Percentiles rank a stretch among this genome's conserved stretches.
Evolutionary conservation across 2,329 filamentous ascomycete genomes (phyloP).

Genomic region (Aspergillus melleus): DNA sequence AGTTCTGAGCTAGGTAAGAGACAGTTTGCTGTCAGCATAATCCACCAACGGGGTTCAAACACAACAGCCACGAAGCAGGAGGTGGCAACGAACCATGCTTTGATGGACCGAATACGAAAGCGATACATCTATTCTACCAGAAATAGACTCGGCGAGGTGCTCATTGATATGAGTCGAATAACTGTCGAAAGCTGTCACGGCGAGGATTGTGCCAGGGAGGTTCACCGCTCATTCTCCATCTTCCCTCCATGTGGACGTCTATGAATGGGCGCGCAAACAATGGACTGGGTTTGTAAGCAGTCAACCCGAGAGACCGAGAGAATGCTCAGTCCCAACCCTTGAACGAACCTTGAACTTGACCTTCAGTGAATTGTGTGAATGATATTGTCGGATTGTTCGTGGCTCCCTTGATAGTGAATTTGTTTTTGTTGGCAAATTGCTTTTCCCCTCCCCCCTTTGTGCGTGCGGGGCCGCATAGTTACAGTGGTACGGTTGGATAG

Average conservation of each 20-base stretch:
- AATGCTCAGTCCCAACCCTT: background rate
- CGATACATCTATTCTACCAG: background rate
- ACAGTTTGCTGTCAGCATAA: background rate
- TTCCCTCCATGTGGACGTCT: background rate
- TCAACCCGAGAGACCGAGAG: background rate
- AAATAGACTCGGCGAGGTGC: conserved; percentile 1
- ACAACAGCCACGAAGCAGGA: conserved; percentile 2
- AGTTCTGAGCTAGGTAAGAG: background rate
- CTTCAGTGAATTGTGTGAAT: background rate
- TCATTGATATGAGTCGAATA: conserved; percentile 9
- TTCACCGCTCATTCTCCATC: conserved; percentile 1
- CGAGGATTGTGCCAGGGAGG: conserved; percentile 1
- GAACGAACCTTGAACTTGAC: background rate
- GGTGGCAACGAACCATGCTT: background rate
- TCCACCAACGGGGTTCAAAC: conserved; percentile 1
- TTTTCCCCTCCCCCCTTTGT: background rate
- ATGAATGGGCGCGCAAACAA: background rate
- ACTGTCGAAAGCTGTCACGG: conserved; percentile 8
- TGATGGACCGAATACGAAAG: background rate
- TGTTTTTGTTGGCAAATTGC: background rate
- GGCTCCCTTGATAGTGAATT: background rate
- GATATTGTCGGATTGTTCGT: background rate
- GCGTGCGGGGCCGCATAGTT: background rate
- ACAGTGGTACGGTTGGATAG: background rate
- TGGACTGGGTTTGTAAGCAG: background rate